phyloP scores from a whole-genome alignment of 495 filamentous ascomycete genomes.

The Tetracladium marchalianum region DNA sequence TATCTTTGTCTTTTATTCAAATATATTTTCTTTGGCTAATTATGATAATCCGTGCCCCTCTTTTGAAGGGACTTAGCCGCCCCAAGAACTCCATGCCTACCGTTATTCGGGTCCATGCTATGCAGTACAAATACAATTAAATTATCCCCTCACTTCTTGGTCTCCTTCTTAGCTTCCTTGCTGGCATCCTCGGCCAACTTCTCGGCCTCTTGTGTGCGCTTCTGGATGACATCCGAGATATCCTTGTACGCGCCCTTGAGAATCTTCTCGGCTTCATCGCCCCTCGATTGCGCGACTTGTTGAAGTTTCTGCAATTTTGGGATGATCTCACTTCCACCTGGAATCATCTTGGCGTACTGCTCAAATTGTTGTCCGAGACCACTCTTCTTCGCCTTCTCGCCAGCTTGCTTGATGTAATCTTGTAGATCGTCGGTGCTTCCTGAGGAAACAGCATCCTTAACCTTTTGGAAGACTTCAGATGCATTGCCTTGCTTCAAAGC shows the following conservation, averaged over 20 bases:
- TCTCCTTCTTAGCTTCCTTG: constrained; percentile 18
- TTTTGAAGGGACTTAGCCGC: no score
- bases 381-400: constrained; percentile 41
- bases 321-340: constrained; percentile 42
- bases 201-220: constrained; percentile 31
- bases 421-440: constrained; percentile 46
- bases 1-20: no score
- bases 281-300: constrained; percentile 44
- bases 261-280: constrained; percentile 49
- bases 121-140: no score
- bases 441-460: constrained; percentile 42
- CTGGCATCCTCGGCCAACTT: constrained; percentile 28
- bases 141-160: no score
- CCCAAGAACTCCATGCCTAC: no score
- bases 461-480: constrained; percentile 39
- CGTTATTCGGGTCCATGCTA: no score
- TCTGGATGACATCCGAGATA: constrained; percentile 29
- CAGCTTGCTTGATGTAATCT: constrained; percentile 44
- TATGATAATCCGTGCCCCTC: no score
- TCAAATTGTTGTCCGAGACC: constrained; percentile 28
- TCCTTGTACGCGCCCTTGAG: constrained; percentile 51
- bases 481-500: constrained; percentile 49
- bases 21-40: no score
- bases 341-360: constrained; percentile 41
- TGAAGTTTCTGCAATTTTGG: constrained; percentile 44